Conservation (phyloP, 2,329 filamentous ascomycete genomes). For the Hortaea sp. region DNA sequence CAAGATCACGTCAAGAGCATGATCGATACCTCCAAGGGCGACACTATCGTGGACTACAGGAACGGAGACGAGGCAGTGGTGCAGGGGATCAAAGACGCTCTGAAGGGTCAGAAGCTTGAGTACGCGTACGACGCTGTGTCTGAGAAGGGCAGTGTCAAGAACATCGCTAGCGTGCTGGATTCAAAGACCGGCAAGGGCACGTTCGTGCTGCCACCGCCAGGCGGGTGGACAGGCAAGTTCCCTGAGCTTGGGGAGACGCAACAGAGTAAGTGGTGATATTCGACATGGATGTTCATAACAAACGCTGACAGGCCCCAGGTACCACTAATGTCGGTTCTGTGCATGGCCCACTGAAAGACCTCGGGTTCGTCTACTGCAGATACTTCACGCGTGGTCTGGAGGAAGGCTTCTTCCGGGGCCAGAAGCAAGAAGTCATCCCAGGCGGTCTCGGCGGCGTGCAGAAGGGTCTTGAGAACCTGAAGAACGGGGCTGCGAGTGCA, state of each 20-base stretch:
- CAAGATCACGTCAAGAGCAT: slow-evolving; percentile 41
- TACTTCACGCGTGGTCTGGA: slow-evolving; percentile 23
- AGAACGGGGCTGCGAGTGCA: slow-evolving; percentile 50
- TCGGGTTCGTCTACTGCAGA: slow-evolving; percentile 25
- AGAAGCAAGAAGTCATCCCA: slow-evolving; percentile 39
- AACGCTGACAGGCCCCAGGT: slow-evolving; percentile 31
- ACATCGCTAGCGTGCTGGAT: slow-evolving; percentile 30
- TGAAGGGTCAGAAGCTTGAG: slow-evolving; percentile 16
- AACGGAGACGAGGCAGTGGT: slow-evolving; percentile 22
- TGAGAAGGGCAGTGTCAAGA: slow-evolving; percentile 24
- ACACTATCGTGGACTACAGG: slow-evolving; percentile 52
- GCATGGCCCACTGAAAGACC: slow-evolving; percentile 23
- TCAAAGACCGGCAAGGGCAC: slow-evolving; percentile 22
- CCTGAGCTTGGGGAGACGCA: slow-evolving; percentile 1
- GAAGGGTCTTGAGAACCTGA: slow-evolving; percentile 44
- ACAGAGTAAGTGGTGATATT: too few species aligned
- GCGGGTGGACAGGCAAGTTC: slow-evolving; percentile 9
- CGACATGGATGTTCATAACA: slow-evolving; percentile 19
- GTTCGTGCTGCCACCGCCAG: slow-evolving; percentile 18
- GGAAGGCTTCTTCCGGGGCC: slow-evolving; percentile 28
- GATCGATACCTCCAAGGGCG: slow-evolving; percentile 45
- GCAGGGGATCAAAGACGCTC: slow-evolving; percentile 18
- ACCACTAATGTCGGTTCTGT: slow-evolving; percentile 29
- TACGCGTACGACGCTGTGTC: slow-evolving; percentile 25
- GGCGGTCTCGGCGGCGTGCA: slow-evolving; percentile 48